These are phyloP conservation scores for Cantharellus anzutake DNA, from an alignment of 768 basidiomycete genomes.

Conservation along the genomic window DNA sequence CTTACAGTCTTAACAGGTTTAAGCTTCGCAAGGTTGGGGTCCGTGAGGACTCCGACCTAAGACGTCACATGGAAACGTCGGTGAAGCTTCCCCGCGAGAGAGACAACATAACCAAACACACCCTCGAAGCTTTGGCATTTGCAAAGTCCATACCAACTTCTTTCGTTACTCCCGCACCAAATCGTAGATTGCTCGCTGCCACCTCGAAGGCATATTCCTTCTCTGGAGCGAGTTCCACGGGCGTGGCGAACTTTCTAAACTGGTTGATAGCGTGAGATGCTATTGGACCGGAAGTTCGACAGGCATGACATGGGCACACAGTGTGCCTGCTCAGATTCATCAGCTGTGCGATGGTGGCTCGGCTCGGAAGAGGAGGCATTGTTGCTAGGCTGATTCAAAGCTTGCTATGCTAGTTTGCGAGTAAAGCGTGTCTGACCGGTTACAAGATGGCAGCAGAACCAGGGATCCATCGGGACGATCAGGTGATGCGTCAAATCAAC, in stretches of 20 bases:
- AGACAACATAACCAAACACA: constrained; percentile 14
- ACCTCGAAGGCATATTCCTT: constrained; percentile 89
- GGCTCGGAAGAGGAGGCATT: constrained; percentile 28
- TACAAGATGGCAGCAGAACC: no score
- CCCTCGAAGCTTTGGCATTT: constrained; percentile 83
- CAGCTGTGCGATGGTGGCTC: constrained; percentile 48
- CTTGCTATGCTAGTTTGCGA: no score
- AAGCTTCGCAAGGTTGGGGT: constrained; percentile 64
- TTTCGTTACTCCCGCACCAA: constrained; percentile 75
- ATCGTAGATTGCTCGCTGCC: constrained; percentile 72
- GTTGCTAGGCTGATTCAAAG: no score
- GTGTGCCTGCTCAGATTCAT: constrained; percentile 50
- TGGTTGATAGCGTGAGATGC: constrained; percentile 36
- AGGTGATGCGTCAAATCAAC: no score
- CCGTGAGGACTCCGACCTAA: constrained; percentile 88
- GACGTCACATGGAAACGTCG: not conserved
- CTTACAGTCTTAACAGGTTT: constrained; percentile 65
- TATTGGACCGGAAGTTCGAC: constrained; percentile 26
- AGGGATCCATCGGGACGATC: no score
- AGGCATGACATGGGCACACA: constrained; percentile 61
- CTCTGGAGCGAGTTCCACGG: constrained; percentile 40
- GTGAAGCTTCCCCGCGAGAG: not conserved
- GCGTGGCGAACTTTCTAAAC: constrained; percentile 57
- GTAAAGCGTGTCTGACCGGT: no score
- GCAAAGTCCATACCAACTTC: constrained; percentile 90